Percentiles rank a stretch among this genome's conserved stretches.
Evolutionary conservation across 768 basidiomycete genomes (phyloP).

Genomic region (Termitomyces sp.): DNA sequence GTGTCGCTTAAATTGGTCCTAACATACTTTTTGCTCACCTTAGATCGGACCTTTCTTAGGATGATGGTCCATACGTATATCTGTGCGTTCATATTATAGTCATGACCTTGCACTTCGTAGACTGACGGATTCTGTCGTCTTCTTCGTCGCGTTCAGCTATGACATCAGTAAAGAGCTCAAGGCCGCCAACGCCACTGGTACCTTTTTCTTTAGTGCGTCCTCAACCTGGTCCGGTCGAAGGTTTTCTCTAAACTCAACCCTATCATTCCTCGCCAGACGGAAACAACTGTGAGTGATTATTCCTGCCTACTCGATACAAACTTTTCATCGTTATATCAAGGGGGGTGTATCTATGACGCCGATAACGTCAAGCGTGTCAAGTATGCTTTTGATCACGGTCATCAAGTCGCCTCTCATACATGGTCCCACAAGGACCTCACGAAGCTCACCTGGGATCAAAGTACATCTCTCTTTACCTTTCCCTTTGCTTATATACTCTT

Average conservation of each 20-base stretch:
- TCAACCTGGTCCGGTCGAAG: background rate
- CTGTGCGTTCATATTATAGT: slow-evolving; percentile 6
- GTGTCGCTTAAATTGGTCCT: background rate
- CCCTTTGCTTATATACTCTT: no score
- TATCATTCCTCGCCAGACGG: slow-evolving; percentile 16
- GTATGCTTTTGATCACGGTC: slow-evolving; percentile 25
- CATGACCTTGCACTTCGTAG: background rate
- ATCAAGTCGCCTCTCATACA: slow-evolving; percentile 32
- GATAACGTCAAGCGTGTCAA: slow-evolving; percentile 24
- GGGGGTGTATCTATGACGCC: slow-evolving; percentile 27
- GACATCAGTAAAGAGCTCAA: slow-evolving; percentile 8
- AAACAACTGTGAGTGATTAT: slow-evolving; percentile 21
- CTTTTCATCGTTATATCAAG: slow-evolving; percentile 10
- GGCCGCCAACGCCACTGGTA: slow-evolving; percentile 23
- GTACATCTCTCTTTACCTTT: slow-evolving; percentile 13
- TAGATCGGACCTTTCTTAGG: slow-evolving; percentile 2
- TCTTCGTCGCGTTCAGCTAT: slow-evolving; percentile 3
- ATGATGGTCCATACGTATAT: slow-evolving; percentile 16
- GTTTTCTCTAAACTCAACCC: background rate
- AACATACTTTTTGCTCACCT: background rate
- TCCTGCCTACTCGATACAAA: background rate
- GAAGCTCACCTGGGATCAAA: slow-evolving; percentile 22
- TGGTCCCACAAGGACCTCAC: slow-evolving; percentile 31
- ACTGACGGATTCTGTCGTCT: background rate
- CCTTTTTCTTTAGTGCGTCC: slow-evolving; percentile 28